phyloP scores from a whole-genome alignment of 2,329 filamentous ascomycete genomes.

The Xylariales sp. region DNA sequence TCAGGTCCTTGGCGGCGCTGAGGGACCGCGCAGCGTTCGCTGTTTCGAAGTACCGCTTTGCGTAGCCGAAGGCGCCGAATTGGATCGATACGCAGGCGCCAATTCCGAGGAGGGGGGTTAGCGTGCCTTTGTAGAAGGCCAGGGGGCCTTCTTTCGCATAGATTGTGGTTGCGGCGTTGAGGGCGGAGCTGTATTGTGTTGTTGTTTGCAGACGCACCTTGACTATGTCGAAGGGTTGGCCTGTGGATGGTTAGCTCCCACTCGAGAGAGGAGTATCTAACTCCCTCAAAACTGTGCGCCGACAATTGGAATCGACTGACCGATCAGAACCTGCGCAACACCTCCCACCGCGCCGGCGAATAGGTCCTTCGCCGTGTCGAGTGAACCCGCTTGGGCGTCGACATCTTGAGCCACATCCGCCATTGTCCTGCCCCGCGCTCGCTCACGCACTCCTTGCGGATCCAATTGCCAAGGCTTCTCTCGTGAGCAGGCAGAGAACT shows the following conservation, averaged over 20 bases:
- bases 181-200: conserved; percentile 80
- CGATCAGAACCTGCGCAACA: conserved; percentile 91
- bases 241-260: conserved; percentile 52
- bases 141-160: conserved; percentile 86
- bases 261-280: not conserved
- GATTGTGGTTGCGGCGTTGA: conserved; percentile 85
- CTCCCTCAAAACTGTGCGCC: not conserved
- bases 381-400: conserved; percentile 51
- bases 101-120: conserved; percentile 94
- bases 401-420: conserved; percentile 50
- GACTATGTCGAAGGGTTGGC: conserved; percentile 87
- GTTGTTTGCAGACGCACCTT: conserved; percentile 97
- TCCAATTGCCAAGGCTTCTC: conserved; percentile 12
- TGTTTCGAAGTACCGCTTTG: conserved; percentile 85
- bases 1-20: conserved; percentile 70
- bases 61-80: conserved; percentile 96
- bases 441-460: conserved; percentile 8
- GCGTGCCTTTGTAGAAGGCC: conserved; percentile 96
- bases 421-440: conserved; percentile 44
- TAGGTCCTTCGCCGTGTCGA: conserved; percentile 85
- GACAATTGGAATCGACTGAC: conserved; percentile 63
- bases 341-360: conserved; percentile 91
- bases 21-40: conserved; percentile 73
- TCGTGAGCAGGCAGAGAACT: not conserved
- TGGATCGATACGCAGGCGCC: conserved; percentile 98